phyloP scores from a whole-genome alignment of 106 monocot species.

The Chionographis japonica region DNA sequence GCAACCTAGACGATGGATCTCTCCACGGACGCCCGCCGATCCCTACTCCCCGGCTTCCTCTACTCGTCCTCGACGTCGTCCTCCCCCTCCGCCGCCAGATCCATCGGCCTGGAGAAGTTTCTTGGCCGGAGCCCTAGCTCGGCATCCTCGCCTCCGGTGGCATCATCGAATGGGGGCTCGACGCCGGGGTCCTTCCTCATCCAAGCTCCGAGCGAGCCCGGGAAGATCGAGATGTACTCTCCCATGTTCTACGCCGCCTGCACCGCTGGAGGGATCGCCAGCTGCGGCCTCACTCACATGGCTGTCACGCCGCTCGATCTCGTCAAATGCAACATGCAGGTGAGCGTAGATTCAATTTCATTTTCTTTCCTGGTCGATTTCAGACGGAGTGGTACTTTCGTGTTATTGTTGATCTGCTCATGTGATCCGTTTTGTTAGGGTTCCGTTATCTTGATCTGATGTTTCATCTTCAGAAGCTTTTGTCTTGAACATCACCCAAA shows the following conservation, averaged over 20 bases:
- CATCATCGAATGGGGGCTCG: background rate
- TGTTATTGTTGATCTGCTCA: too few species aligned
- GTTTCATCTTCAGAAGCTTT: too few species aligned
- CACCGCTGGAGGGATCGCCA: slow-evolving; percentile 62
- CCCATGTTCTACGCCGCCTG: slow-evolving; percentile 70
- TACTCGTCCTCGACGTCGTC: slow-evolving; percentile 35
- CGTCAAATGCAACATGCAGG: slow-evolving; percentile 86
- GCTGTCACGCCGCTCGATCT: slow-evolving; percentile 72
- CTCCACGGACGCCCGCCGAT: slow-evolving; percentile 25
- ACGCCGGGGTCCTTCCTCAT: slow-evolving; percentile 25
- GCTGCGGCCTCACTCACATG: slow-evolving; percentile 73
- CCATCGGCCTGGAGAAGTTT: slow-evolving; percentile 4
- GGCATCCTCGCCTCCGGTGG: background rate
- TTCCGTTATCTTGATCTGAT: too few species aligned
- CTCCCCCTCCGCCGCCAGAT: background rate
- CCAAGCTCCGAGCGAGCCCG: slow-evolving; percentile 43
- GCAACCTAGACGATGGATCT: slow-evolving; percentile 22
- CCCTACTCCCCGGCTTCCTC: slow-evolving; percentile 58
- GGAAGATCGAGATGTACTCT: slow-evolving; percentile 64
- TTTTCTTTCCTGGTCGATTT: too few species aligned
- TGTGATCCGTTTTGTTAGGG: too few species aligned
- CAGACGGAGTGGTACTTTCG: too few species aligned
- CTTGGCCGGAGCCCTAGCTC: background rate
- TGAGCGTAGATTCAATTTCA: background rate
- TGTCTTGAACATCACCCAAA: too few species aligned